Evolutionary conservation across 805 yeast species (phyloP).

Genomic region (Debaryomyces maramus): DNA sequence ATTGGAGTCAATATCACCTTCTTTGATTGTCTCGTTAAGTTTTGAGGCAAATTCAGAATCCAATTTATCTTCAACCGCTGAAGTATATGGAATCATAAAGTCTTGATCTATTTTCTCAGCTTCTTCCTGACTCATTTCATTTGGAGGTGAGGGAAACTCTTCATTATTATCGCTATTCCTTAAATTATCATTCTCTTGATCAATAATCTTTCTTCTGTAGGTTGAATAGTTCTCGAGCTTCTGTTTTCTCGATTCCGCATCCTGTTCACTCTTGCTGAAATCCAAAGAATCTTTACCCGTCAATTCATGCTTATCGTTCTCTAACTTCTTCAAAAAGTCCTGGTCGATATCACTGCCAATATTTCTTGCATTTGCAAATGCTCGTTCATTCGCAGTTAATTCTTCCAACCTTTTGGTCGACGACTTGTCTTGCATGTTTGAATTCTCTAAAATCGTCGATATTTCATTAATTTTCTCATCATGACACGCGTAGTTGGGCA

Average conservation of each 20-base stretch:
- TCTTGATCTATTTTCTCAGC: constrained; percentile 18
- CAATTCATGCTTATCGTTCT: constrained; percentile 39
- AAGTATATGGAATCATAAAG: constrained; percentile 62
- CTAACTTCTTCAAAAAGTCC: constrained; percentile 31
- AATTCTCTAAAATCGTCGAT: constrained; percentile 35
- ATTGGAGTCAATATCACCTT: constrained; percentile 57
- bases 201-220: constrained; percentile 59
- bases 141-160: constrained; percentile 1
- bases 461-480: constrained; percentile 43
- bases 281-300: constrained; percentile 46
- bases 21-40: constrained; percentile 52
- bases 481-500: constrained; percentile 56
- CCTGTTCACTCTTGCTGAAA: constrained; percentile 46
- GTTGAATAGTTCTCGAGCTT: constrained; percentile 58
- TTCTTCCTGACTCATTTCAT: constrained; percentile 8
- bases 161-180: constrained; percentile 9
- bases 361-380: constrained; percentile 55
- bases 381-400: constrained; percentile 58
- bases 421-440: constrained; percentile 43
- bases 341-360: constrained; percentile 38
- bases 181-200: constrained; percentile 48
- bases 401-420: constrained; percentile 55
- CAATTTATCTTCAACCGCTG: constrained; percentile 62
- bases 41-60: constrained; percentile 60
- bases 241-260: constrained; percentile 46